Evolutionary conservation across 352 stramenopile genomes (phyloP).

Genomic region (Globisporangium spinosum): DNA sequence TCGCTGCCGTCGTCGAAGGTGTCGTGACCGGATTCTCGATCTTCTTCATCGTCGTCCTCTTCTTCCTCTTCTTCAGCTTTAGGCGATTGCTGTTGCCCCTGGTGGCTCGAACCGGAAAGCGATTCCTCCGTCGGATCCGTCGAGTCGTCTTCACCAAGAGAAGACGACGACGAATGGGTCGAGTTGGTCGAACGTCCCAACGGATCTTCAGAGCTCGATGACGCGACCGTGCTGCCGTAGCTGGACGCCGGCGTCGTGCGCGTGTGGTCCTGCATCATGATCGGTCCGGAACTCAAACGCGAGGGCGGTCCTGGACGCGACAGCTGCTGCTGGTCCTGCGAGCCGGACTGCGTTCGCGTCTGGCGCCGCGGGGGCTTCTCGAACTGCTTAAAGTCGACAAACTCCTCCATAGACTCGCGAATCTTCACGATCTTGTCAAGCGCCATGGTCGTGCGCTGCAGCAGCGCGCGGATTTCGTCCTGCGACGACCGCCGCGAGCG

Average conservation of each 20-base stretch:
- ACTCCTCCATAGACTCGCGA: constrained; percentile 76
- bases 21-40: constrained; percentile 24
- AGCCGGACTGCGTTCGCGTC: constrained; percentile 18
- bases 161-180: constrained; percentile 34
- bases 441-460: constrained; percentile 60
- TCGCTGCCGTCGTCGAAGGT: constrained; percentile 31
- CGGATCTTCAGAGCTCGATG: constrained; percentile 38
- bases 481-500: constrained; percentile 45
- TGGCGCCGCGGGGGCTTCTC: constrained; percentile 35
- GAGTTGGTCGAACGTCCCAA: constrained; percentile 41
- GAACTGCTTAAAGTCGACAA: constrained; percentile 83
- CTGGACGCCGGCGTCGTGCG: constrained; percentile 37
- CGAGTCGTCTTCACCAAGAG: constrained; percentile 37
- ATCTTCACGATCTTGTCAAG: constrained; percentile 84
- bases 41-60: constrained; percentile 34
- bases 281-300: constrained; percentile 16
- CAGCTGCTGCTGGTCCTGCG: constrained; percentile 1
- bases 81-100: constrained; percentile 15
- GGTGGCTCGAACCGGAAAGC: constrained; percentile 23
- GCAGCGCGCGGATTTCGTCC: constrained; percentile 70
- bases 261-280: constrained; percentile 14
- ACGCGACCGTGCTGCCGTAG: constrained; percentile 54
- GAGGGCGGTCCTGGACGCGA: not conserved
- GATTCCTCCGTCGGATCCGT: constrained; percentile 29
- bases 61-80: constrained; percentile 16